Conservation (phyloP, 208 protist species). For the Leishmania martiniquensis region DNA sequence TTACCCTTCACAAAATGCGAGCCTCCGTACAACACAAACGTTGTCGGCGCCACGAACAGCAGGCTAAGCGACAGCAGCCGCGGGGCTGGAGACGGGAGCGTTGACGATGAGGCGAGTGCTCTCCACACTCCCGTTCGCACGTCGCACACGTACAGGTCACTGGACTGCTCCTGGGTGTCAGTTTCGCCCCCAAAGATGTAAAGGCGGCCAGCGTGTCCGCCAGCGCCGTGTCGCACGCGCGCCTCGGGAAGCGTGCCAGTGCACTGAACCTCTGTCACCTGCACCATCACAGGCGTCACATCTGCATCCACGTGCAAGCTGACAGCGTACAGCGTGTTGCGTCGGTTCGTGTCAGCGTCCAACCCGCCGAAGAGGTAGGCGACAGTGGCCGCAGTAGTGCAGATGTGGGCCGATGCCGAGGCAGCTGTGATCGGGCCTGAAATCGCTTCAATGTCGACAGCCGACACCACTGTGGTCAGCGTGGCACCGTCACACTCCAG, state of each 20-base stretch:
- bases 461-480: slow-evolving; percentile 35
- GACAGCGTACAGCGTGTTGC: slow-evolving; percentile 41
- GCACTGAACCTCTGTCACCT: slow-evolving; percentile 26
- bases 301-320: slow-evolving; percentile 4
- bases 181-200: slow-evolving; percentile 76
- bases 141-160: slow-evolving; percentile 48
- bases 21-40: slow-evolving; percentile 70
- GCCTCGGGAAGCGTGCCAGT: slow-evolving; percentile 47
- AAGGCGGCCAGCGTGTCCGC: slow-evolving; percentile 29
- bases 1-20: slow-evolving; percentile 58
- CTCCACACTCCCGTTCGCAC: slow-evolving; percentile 47
- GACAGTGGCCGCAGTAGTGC: background rate
- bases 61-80: slow-evolving; percentile 57
- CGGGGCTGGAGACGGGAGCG: slow-evolving; percentile 29
- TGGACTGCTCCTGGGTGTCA: slow-evolving; percentile 48
- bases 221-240: slow-evolving; percentile 58
- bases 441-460: background rate
- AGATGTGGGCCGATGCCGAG: background rate
- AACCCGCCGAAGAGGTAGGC: slow-evolving; percentile 84
- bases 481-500: slow-evolving; percentile 69
- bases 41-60: slow-evolving; percentile 35
- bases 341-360: slow-evolving; percentile 40
- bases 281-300: slow-evolving; percentile 1
- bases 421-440: background rate
- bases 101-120: slow-evolving; percentile 19